Percentiles rank a stretch among this genome's conserved stretches.
Conservation (phyloP, 2,329 filamentous ascomycete species). For the Didymella sp. region DNA sequence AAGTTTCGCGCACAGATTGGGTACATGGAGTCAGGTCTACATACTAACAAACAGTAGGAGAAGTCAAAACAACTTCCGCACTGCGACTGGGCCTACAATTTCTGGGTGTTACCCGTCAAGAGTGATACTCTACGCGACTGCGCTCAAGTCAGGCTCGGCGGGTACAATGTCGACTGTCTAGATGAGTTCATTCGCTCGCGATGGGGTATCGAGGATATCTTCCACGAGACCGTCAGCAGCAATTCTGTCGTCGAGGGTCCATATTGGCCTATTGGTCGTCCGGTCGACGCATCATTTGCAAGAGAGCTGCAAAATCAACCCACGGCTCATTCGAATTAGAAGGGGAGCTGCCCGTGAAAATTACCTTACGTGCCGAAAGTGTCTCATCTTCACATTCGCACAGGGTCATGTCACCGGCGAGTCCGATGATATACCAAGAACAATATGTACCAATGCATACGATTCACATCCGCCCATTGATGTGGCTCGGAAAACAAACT, state of each 20-base stretch:
- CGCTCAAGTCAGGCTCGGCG: background rate
- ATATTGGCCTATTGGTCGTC: constrained; percentile 5
- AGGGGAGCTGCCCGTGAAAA: no score
- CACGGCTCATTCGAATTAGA: no score
- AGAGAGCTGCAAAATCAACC: background rate
- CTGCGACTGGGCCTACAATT: constrained; percentile 8
- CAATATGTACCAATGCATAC: no score
- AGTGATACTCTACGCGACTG: background rate
- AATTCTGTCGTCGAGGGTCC: background rate
- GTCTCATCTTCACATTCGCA: no score
- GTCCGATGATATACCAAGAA: no score
- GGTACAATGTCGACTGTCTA: background rate
- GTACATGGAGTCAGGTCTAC: background rate
- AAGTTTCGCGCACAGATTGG: background rate
- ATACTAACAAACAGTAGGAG: constrained; percentile 2
- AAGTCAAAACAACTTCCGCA: background rate
- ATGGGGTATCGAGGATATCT: constrained; percentile 4
- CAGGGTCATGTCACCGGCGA: no score
- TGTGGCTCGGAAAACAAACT: no score
- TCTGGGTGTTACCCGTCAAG: constrained; percentile 5
- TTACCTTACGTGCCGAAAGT: no score
- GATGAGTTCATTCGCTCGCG: background rate
- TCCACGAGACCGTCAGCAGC: background rate
- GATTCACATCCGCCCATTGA: no score
- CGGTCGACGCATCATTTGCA: background rate